Percentiles rank a stretch among this genome's conserved stretches.
Conservation (phyloP, 495 filamentous ascomycete genomes). For the Chaetomidium leptoderma region DNA sequence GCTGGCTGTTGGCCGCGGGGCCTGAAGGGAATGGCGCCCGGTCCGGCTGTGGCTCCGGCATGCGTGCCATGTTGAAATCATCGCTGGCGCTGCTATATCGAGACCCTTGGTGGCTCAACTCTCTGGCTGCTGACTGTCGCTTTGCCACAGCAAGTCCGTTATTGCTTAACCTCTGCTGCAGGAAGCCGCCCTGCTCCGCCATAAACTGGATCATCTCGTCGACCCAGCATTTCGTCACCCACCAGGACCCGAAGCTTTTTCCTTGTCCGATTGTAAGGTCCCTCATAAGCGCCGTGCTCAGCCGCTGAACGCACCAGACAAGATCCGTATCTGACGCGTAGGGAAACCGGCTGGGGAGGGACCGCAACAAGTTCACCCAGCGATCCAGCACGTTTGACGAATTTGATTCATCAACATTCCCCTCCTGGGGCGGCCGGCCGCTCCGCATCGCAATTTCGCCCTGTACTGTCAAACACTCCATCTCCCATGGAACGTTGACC, state of each 20-base stretch:
- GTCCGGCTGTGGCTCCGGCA: conserved; percentile 39
- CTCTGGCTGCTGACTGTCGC: conserved; percentile 25
- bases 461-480: conserved; percentile 52
- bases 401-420: conserved; percentile 19
- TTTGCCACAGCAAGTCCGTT: conserved; percentile 24
- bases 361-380: conserved; percentile 77
- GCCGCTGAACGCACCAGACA: conserved; percentile 61
- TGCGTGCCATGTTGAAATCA: conserved; percentile 36
- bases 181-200: conserved; percentile 87
- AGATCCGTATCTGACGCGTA: conserved; percentile 61
- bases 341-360: conserved; percentile 70
- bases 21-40: conserved; percentile 41
- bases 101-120: conserved; percentile 34
- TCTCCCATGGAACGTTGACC: conserved; percentile 50
- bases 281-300: conserved; percentile 65
- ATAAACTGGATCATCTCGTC: conserved; percentile 94
- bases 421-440: conserved; percentile 30
- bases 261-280: conserved; percentile 79
- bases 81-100: conserved; percentile 45
- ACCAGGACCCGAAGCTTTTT: conserved; percentile 90
- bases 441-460: conserved; percentile 48
- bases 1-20: conserved; percentile 28
- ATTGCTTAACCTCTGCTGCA: conserved; percentile 47
- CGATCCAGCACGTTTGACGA: conserved; percentile 69
- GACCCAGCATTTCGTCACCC: conserved; percentile 96